These are phyloP conservation scores for Dryadomyces quercivorus DNA, from an alignment of 2,329 filamentous ascomycete genomes.

Conservation along the genomic window DNA sequence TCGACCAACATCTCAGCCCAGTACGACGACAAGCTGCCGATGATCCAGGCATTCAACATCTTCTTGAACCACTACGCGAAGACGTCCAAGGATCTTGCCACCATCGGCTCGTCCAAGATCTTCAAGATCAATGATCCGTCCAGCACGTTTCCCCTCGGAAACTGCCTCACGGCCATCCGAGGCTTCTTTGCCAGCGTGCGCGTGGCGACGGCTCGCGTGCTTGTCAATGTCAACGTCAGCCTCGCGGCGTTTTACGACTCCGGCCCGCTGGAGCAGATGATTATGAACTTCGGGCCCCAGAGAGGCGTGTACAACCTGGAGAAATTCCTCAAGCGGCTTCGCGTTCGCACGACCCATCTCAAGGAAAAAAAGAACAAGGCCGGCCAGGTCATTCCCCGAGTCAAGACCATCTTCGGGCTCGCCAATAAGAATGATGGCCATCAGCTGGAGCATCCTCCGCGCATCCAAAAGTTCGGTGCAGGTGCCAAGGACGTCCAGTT, in stretches of 20 bases:
- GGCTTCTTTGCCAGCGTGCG: conserved; percentile 24
- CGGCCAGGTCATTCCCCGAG: conserved; percentile 18
- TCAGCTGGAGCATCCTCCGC: conserved; percentile 15
- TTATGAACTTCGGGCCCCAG: conserved; percentile 1
- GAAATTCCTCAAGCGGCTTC: conserved; percentile 24
- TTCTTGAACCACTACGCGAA: conserved; percentile 36
- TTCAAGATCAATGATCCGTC: conserved; percentile 13
- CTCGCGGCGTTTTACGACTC: conserved; percentile 21
- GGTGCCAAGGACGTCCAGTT: conserved; percentile 42
- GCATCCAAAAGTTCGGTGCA: conserved; percentile 23
- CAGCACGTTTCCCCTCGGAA: conserved; percentile 13
- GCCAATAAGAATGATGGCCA: conserved; percentile 22
- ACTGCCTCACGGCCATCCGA: conserved; percentile 18
- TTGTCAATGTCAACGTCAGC: conserved; percentile 24
- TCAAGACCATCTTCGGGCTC: conserved; percentile 25
- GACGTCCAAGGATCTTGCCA: conserved; percentile 12
- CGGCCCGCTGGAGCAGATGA: conserved; percentile 14
- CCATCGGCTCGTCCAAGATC: conserved; percentile 18
- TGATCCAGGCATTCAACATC: conserved; percentile 65
- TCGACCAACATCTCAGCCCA: conserved; percentile 13
- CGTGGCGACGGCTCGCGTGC: conserved; percentile 19
- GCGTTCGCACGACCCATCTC: conserved; percentile 26
- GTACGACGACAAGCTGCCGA: conserved; percentile 16
- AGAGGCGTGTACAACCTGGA: conserved; percentile 14
- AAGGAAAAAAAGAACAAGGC: conserved; percentile 20